Base-by-base conservation (phyloP, 805 yeast genomes). In the Ascoidea asiatica region DNA sequence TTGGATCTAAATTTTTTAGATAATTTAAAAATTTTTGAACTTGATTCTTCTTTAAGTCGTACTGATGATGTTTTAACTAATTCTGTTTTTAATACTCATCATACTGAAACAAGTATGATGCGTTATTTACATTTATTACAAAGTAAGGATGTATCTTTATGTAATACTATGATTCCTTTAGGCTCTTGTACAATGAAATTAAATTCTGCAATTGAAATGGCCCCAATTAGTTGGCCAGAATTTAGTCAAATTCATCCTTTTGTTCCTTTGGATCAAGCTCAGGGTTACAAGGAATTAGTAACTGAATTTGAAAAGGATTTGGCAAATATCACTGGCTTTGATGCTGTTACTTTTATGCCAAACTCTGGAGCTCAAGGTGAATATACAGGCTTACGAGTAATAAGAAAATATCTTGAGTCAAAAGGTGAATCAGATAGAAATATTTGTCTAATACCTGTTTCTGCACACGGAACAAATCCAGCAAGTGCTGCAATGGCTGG, bases 301-400 rank as follows among this genome's bases (percentile, higher is more conserved):
- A 57, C 63, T 19, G 95, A 85, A 57, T 73, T 92, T 33, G 95
- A 85, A 61, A 66, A 69, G 36, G 97, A 92, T 62, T 69, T 92
- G 52, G 84, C 89, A 46, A 86, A 83, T 51, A 89, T 92, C 51
- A 90, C 98, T 8, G 97, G 97, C 0, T 87, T 92, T 56, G 85
- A 79, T 48, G 90, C 85, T 38, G 81, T 95, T 19, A 84, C 97
- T 2, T 67, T 86, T 48, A 94, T 87, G 80, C 98, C 98, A 50
- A 92, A 92, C 61, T 86, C 97, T 37, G 98, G 98, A 53, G 97
- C 98, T 37, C 96, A 90, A 64, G 98, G 98, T 63, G 98, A 92
- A 64, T 92, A 83, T 65, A 77, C 97, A 15, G 98, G 98, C 22
- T 70, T 92, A 48, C 76, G 94, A 48, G 87, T 88, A 40, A 90